Evolutionary conservation across 2,329 filamentous ascomycete species (phyloP), one percentile per base, ranked within the genome.

Genomic region (Blumeria graminis): DNA sequence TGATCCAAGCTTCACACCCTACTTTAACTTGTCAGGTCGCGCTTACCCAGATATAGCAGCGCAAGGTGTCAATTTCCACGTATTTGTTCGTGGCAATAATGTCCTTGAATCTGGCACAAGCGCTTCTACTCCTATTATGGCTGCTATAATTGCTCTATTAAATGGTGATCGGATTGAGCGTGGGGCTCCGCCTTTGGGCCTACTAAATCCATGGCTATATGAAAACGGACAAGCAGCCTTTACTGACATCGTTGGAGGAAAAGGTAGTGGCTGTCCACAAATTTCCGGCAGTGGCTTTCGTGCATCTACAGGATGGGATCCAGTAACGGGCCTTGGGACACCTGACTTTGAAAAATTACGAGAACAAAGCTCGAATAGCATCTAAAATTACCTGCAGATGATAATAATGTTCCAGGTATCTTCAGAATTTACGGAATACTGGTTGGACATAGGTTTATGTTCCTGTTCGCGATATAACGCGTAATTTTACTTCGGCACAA

Each of bases 121-220:
- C 11, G 76, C 76, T 13, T 73, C 77, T 1, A 68, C 74, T 0
- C 81, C 81, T 0, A 69, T 76, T 0, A 75, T 76, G 3, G 72
- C 77, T 1, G 75, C 72, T 35, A 70, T 84, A 55, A 71, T 84
- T 43, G 70, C 76, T 4, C 70, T 84, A 3, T 67, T 84, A 52
- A 84, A 84, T 61, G 78, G 81, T 60, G 77, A 76, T 0, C 69
- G 78, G 13, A 64, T 82, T 13, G 68, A 72, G 0, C 68, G 68
- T 18, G 76, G 76, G 1, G 72, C 74, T 64, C 61, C 63, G 7
- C 63, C 67, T 0, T 62, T 72, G 3, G 70, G 71, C 1, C 72
- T 71, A 62, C 61, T 72, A 60, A 73, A 72, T 60, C 71, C 71
- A 6, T 71, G 69, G 69, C 55, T 72, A 39, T 72, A 72, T 59